phyloP scores from a whole-genome alignment of 176 grass and related monocot genomes.

The Luzula sylvatica region DNA sequence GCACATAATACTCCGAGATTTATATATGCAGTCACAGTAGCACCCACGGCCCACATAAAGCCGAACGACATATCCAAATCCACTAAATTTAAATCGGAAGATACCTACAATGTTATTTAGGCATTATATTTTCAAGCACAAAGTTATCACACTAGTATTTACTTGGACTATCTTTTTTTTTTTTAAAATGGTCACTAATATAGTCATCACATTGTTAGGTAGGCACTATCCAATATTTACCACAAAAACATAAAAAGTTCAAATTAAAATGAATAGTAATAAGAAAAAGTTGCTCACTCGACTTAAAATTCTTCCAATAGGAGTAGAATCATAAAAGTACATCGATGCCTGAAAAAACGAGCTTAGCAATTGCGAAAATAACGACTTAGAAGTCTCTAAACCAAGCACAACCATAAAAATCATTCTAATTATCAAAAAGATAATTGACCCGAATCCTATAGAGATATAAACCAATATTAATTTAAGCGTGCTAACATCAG shows the following conservation, averaged over 20 bases:
- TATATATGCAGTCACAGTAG: slow-evolving; percentile 56
- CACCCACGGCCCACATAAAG: slow-evolving; percentile 34
- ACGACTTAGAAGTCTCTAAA: slow-evolving; percentile 68
- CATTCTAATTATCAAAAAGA: slow-evolving; percentile 60
- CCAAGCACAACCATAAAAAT: slow-evolving; percentile 42
- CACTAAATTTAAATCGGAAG: slow-evolving; percentile 70
- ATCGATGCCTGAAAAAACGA: slow-evolving; percentile 77
- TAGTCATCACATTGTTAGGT: too few species aligned
- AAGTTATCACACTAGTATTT: not conserved
- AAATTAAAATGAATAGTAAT: not conserved
- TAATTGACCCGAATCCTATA: slow-evolving; percentile 46
- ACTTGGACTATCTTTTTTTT: not conserved
- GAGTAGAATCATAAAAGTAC: slow-evolving; percentile 90
- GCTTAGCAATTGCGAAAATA: slow-evolving; percentile 67
- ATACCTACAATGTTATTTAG: slow-evolving; percentile 46
- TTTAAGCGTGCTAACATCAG: slow-evolving; percentile 47
- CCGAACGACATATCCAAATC: slow-evolving; percentile 82
- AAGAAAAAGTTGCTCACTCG: slow-evolving; percentile 41
- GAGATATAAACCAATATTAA: slow-evolving; percentile 69
- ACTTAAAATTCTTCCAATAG: slow-evolving; percentile 82
- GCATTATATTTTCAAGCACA: not conserved
- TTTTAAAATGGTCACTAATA: too few species aligned
- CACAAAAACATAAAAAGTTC: too few species aligned
- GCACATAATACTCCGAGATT: slow-evolving; percentile 74
- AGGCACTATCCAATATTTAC: too few species aligned